Evolutionary conservation across 768 basidiomycete species (phyloP), one percentile per base, ranked within the genome.

Genomic region (Leccinum truebloodii): DNA sequence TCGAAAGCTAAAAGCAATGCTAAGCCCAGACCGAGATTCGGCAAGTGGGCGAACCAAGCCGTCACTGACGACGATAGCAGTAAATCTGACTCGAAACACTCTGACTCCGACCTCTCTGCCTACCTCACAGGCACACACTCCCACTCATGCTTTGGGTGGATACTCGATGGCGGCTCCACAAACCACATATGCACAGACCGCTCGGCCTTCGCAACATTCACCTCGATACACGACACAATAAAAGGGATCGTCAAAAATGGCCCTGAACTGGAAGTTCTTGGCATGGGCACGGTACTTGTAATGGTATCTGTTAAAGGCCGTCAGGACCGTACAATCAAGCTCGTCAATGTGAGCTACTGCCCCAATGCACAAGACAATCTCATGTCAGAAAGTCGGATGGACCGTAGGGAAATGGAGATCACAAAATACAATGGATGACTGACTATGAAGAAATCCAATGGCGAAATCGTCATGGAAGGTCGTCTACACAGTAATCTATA

Each of bases 211-310:
- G 7, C 32, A 4, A 58, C 52, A 8, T 60, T 63, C 49, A 55
- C 32, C 0, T 53, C 22, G 2, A 28, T 41, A 3, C 30, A 52
- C 2, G 52, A 48, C 18, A 37, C n/a, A 2, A 61, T 63, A 34
- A 60, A 60, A 22, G 51, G 56, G 22, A 58, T 63, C 4, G n/a
- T 61, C 14, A 63, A 60, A 16, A 22, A 63, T 14, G 59, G 63
- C 1, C 59, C 52, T 0, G 37, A 54, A n/a, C 46, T 63, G 0
- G 6, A 58, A 30, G 57, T 63, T 0, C 57, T 55, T 1, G 39
- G 56, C 1, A 22, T 30, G 22, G 57, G 63, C 14, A 58, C 41
- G 0, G 30, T 63, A 3, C 39, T 58, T 0, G 22, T 58, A 0
- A 52, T 20, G 1, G 49, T 63, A 10, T 60, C 56, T 0, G 49